phyloP scores from a whole-genome alignment of 768 basidiomycete species.

The Clavulina sp. region DNA sequence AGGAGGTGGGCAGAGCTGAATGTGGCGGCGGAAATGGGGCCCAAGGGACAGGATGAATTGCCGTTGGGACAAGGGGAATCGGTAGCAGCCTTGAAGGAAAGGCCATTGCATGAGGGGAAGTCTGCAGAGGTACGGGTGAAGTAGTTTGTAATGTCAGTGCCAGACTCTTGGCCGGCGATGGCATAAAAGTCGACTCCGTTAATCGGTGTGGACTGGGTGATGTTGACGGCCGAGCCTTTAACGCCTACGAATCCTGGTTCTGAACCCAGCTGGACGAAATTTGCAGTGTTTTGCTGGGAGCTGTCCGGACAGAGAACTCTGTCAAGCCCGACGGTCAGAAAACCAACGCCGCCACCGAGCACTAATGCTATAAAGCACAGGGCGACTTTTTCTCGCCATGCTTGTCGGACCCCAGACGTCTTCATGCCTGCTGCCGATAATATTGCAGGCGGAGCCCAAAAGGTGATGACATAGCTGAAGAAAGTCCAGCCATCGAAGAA shows the following conservation, averaged over 20 bases:
- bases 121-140: conserved; percentile 57
- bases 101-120: conserved; percentile 45
- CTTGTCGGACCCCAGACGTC: conserved; percentile 62
- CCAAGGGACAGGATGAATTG: conserved; percentile 47
- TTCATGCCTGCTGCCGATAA: conserved; percentile 64
- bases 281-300: conserved; percentile 26
- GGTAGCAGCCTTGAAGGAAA: conserved; percentile 48
- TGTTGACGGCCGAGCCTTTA: conserved; percentile 60
- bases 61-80: conserved; percentile 50
- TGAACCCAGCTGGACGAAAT: conserved; percentile 34
- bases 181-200: conserved; percentile 37
- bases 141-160: conserved; percentile 77
- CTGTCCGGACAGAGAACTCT: conserved; percentile 70
- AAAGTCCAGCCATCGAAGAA: conserved; percentile 49
- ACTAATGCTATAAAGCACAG: conserved; percentile 73
- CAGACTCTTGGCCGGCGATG: conserved; percentile 39
- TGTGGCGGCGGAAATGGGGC: conserved; percentile 38
- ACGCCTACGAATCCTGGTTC: conserved; percentile 51
- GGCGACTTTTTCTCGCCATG: conserved; percentile 95
- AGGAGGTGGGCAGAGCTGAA: conserved; percentile 42
- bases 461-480: conserved; percentile 63
- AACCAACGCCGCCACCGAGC: conserved; percentile 67
- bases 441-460: conserved; percentile 75
- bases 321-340: conserved; percentile 88
- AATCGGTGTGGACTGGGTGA: conserved; percentile 32